Percentiles rank a stretch among this genome's conserved stretches.
Conservation (phyloP, 495 filamentous ascomycete genomes). For the Penicillium herquei region DNA sequence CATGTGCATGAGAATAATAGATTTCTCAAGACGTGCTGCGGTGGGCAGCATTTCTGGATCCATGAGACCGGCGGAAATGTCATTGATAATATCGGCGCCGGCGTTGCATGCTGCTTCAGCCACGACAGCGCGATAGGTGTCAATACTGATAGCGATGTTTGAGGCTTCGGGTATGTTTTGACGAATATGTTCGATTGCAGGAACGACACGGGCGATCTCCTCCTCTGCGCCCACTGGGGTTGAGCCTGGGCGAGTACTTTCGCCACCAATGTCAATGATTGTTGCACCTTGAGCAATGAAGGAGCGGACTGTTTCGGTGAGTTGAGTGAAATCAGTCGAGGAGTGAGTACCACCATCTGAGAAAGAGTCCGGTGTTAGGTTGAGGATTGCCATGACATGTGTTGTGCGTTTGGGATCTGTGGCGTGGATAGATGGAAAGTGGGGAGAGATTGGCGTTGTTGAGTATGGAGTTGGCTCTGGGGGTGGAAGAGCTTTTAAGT, state of each 20-base stretch:
- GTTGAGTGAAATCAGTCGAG: constrained; percentile 33
- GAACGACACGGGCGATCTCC: constrained; percentile 75
- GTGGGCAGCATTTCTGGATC: constrained; percentile 82
- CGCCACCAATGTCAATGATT: constrained; percentile 90
- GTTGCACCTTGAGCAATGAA: constrained; percentile 69
- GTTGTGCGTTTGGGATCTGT: constrained; percentile 65
- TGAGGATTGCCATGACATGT: constrained; percentile 89
- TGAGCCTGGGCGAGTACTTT: constrained; percentile 81
- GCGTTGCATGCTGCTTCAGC: constrained; percentile 76
- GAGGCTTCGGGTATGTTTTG: constrained; percentile 56
- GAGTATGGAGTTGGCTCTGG: constrained; percentile 53
- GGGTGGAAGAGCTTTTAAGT: constrained; percentile 65
- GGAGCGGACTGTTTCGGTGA: constrained; percentile 49
- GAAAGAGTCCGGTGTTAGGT: constrained; percentile 96
- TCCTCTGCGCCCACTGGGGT: constrained; percentile 62
- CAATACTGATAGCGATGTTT: constrained; percentile 73
- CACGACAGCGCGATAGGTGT: constrained; percentile 87
- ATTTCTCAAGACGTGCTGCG: constrained; percentile 73
- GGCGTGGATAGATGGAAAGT: constrained; percentile 59
- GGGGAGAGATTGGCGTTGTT: constrained; percentile 65
- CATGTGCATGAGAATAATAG: constrained; percentile 93
- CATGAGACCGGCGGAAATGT: constrained; percentile 79
- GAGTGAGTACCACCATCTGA: constrained; percentile 78
- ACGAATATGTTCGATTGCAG: constrained; percentile 72
- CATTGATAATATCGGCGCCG: constrained; percentile 93